Conservation (phyloP, 2,329 filamentous ascomycete genomes). For the Trichoderma citrinoviride region DNA sequence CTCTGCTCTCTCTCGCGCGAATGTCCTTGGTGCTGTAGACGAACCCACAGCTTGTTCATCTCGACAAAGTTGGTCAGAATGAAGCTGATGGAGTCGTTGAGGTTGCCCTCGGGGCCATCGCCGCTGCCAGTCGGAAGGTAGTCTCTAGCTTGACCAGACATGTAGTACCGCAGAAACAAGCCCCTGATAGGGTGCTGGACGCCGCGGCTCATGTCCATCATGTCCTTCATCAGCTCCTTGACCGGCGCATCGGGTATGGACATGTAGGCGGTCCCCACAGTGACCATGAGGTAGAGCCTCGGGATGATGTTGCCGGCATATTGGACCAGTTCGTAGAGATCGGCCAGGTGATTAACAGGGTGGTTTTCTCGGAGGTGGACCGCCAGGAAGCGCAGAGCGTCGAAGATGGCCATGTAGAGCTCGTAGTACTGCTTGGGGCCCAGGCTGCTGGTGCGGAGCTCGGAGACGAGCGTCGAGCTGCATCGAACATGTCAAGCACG, state of each 20-base stretch:
- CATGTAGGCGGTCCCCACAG: slow-evolving; percentile 99
- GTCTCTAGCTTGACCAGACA: slow-evolving; percentile 92
- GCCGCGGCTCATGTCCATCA: slow-evolving; percentile 99
- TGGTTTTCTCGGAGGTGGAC: slow-evolving; percentile 97
- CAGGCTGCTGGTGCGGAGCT: slow-evolving; percentile 91
- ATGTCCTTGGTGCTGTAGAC: slow-evolving; percentile 94
- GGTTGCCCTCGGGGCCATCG: slow-evolving; percentile 90
- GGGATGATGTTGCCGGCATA: slow-evolving; percentile 98
- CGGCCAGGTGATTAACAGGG: slow-evolving; percentile 94
- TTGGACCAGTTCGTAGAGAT: slow-evolving; percentile 95
- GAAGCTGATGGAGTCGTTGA: slow-evolving; percentile 97
- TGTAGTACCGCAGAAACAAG: slow-evolving; percentile 91
- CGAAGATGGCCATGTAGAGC: slow-evolving; percentile 98
- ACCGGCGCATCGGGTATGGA: slow-evolving; percentile 95
- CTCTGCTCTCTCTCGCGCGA: slow-evolving; percentile 91
- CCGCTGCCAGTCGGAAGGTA: slow-evolving; percentile 76
- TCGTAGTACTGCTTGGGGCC: slow-evolving; percentile 99
- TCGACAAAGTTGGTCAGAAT: slow-evolving; percentile 98
- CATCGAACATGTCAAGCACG: slow-evolving; percentile 19
- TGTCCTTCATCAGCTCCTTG: slow-evolving; percentile 99
- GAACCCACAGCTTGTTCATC: slow-evolving; percentile 99
- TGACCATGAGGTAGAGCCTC: slow-evolving; percentile 97
- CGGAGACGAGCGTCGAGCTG: slow-evolving; percentile 97
- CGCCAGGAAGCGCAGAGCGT: slow-evolving; percentile 92
- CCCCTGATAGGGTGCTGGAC: slow-evolving; percentile 96